Evolutionary conservation across 2,329 filamentous ascomycete species (phyloP), one percentile per base, ranked within the genome.

Genomic region (Cordyceps cicadae): DNA sequence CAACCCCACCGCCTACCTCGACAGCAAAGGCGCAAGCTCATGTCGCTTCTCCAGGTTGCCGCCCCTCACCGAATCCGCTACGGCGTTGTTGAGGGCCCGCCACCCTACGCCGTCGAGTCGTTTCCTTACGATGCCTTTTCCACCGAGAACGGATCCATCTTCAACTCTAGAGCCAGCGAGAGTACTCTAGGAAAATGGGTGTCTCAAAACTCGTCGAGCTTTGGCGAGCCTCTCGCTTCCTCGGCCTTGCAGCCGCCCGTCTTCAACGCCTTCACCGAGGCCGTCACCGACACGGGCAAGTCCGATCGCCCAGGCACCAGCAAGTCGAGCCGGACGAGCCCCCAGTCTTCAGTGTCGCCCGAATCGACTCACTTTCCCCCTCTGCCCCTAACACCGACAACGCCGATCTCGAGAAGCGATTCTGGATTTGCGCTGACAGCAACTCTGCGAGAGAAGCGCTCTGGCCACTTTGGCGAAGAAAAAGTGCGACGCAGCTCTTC

Each of bases 71-170:
- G 94, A 70, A 85, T 89, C 68, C 87, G 89, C 62, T 97, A 86
- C 68, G 92, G 93, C 45, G 92, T 99, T 3, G 80, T 88, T 2
- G 83, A 87, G n/a, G 94, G 93, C 0, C 92, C 94, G 21, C 94
- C 94, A 39, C 87, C 90, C 4, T 97, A 97, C 72, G 92, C 92
- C 3, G 85, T 96, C 60, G 94, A 99, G 74, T 89, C 92, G 0
- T 99, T 90, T 70, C 94, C 94, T 0, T 90, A 89, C 69, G 90
- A 97, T 71, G 84, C 89, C 2, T 97, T 96, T 70, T 89, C 91
- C 21, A 92, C 89, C 0, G 94, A 99, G 73, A 92, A 90, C 65
- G 82, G 87, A 37, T 82, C 87, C 1, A 80, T 96, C 3, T 97
- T 96, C 74, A 88, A 86, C 46, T 81, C 89, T 21, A 84, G 81